Conservation (phyloP, 345 rosid genomes). For the Boechera retrofracta region DNA sequence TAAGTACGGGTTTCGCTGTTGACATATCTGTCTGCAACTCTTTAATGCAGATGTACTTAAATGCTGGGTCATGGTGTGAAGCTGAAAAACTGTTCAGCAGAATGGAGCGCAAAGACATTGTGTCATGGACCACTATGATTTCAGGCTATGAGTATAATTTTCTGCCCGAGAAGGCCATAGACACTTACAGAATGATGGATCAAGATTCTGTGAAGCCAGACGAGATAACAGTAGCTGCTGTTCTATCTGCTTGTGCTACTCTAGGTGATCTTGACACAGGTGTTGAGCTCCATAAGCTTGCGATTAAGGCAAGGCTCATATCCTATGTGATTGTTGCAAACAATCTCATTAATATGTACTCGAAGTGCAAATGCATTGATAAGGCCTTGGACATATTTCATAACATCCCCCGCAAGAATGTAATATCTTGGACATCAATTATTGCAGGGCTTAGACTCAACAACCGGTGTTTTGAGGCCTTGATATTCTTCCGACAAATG, state of each 20-base stretch:
- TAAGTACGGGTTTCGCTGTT: conserved; percentile 55
- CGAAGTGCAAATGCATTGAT: conserved; percentile 75
- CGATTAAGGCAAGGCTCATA: conserved; percentile 56
- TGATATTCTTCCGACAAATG: conserved; percentile 73
- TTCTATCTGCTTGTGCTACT: conserved; percentile 69
- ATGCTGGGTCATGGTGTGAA: conserved; percentile 54
- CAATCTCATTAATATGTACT: conserved; percentile 81
- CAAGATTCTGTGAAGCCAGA: conserved; percentile 60
- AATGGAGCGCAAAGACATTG: conserved; percentile 70
- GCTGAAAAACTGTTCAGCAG: conserved; percentile 63
- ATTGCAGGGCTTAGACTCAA: conserved; percentile 74
- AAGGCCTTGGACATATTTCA: conserved; percentile 71
- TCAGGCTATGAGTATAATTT: conserved; percentile 67
- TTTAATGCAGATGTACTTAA: conserved; percentile 71
- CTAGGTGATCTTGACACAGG: conserved; percentile 63
- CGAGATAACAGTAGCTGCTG: conserved; percentile 68
- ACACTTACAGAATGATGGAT: conserved; percentile 68
- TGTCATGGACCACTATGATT: conserved; percentile 89
- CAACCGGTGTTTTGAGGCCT: conserved; percentile 78
- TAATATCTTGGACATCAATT: conserved; percentile 84
- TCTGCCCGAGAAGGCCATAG: conserved; percentile 61
- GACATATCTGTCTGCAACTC: conserved; percentile 72
- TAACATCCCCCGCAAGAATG: conserved; percentile 65
- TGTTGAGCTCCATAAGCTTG: conserved; percentile 68
- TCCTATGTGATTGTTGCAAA: conserved; percentile 68